Conservation (phyloP, 306 rosid species). For the Rubus idaeus region DNA sequence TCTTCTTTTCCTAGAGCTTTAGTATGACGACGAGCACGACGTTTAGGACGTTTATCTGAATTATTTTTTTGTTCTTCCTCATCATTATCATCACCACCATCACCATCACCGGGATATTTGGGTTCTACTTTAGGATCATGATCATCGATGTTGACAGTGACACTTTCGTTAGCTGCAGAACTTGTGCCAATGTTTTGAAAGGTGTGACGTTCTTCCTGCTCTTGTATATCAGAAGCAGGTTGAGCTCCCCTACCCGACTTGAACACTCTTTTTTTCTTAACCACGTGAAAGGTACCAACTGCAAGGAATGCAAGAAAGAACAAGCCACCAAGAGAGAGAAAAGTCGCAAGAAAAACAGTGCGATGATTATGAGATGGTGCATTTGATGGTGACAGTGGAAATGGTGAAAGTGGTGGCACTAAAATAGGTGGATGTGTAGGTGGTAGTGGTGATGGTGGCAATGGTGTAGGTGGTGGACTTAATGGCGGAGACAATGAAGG, state of each 20-base stretch:
- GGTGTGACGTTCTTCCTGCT: not conserved
- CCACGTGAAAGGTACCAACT: not conserved
- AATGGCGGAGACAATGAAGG: not conserved
- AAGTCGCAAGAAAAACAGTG: slow-evolving; percentile 7
- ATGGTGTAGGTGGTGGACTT: not conserved
- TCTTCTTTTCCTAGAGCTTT: not conserved
- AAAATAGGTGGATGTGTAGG: not conserved
- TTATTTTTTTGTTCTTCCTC: not conserved
- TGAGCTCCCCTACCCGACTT: not conserved
- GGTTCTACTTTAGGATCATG: not conserved
- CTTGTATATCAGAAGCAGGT: not conserved
- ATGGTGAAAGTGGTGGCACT: not conserved
- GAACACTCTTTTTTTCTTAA: too few relatives aligned
- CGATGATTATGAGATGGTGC: not conserved
- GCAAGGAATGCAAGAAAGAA: slow-evolving; percentile 25
- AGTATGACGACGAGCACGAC: not conserved
- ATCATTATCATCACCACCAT: not conserved
- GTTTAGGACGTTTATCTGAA: not conserved
- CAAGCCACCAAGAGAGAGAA: slow-evolving; percentile 23
- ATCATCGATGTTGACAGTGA: not conserved
- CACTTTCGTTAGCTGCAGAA: not conserved
- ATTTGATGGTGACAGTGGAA: too few relatives aligned
- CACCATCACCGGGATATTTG: not conserved
- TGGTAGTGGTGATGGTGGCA: not conserved
- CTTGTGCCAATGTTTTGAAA: not conserved